Conservation (phyloP, 2,329 filamentous ascomycete species). For the Aspergillus fumigatus region DNA sequence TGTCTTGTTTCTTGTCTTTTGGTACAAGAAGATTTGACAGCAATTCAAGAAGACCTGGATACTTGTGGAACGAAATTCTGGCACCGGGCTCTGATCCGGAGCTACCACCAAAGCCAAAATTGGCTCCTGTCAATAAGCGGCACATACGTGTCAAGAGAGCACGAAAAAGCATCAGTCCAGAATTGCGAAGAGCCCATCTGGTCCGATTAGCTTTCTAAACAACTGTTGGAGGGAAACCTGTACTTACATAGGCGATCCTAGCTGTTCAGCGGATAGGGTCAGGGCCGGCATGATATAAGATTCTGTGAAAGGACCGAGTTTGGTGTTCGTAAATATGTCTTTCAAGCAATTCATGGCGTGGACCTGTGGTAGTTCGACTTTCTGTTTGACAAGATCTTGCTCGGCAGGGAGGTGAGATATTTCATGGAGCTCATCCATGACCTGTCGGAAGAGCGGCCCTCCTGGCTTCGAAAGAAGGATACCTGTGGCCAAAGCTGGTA, state of each 20-base stretch:
- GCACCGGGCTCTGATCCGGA: slow-evolving; percentile 43
- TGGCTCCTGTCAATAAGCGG: slow-evolving; percentile 32
- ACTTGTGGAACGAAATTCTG: slow-evolving; percentile 38
- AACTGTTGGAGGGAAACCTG: neutral
- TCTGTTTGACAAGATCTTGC: slow-evolving; percentile 28
- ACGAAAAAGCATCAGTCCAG: slow-evolving; percentile 80
- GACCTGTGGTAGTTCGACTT: slow-evolving; percentile 73
- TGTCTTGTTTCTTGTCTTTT: slow-evolving; percentile 12
- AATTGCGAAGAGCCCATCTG: slow-evolving; percentile 92
- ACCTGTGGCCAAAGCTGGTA: slow-evolving; percentile 80
- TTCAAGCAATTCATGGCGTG: slow-evolving; percentile 93
- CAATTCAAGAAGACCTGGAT: slow-evolving; percentile 34
- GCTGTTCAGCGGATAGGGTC: slow-evolving; percentile 71
- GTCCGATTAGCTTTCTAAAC: slow-evolving; percentile 8
- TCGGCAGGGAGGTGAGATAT: slow-evolving; percentile 32
- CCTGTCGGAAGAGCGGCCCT: slow-evolving; percentile 39
- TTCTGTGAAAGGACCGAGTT: slow-evolving; percentile 68
- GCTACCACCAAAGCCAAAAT: slow-evolving; percentile 45
- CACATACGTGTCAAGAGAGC: slow-evolving; percentile 69
- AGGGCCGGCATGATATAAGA: slow-evolving; percentile 68
- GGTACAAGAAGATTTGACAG: slow-evolving; percentile 33
- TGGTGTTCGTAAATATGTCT: slow-evolving; percentile 82
- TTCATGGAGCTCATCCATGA: slow-evolving; percentile 39
- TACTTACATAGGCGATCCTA: slow-evolving; percentile 70
- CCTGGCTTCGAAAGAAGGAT: slow-evolving; percentile 62